These are phyloP conservation scores for Lactarius vividus DNA, from an alignment of 768 basidiomycete genomes.

Conservation along the genomic window DNA sequence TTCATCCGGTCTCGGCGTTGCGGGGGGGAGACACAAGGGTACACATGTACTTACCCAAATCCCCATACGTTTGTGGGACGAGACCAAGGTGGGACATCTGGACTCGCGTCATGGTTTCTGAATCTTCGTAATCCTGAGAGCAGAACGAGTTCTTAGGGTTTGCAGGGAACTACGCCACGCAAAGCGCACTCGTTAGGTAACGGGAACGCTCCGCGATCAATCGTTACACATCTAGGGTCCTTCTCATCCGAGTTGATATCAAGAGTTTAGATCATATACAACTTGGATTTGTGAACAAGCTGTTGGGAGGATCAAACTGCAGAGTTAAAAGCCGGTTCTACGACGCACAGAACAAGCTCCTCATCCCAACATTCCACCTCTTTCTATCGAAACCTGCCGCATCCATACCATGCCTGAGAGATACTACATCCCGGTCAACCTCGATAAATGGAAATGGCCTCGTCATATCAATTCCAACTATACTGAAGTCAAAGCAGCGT, in stretches of 20 bases:
- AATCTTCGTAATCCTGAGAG: neutral
- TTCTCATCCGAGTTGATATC: conserved; percentile 8
- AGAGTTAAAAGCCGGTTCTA: neutral
- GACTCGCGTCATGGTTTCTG: neutral
- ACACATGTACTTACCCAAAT: neutral
- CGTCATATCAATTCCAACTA: conserved; percentile 30
- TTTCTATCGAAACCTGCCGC: neutral
- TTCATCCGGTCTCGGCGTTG: neutral
- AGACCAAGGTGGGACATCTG: neutral
- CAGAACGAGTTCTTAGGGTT: no score
- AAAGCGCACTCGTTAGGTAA: neutral
- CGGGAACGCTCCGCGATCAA: neutral
- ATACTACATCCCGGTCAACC: conserved; percentile 23
- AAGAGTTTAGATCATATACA: neutral
- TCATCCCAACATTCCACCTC: neutral
- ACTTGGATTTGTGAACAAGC: neutral
- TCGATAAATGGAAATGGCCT: conserved; percentile 31
- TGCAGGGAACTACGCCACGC: no score
- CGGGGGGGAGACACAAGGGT: neutral
- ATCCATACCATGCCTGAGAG: conserved; percentile 15
- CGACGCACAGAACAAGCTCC: neutral
- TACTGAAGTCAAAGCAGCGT: conserved; percentile 27
- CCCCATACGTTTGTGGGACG: neutral
- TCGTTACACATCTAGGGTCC: neutral
- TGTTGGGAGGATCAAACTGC: neutral